phyloP scores from a whole-genome alignment of 306 rosid genomes.

The Cicer judaicum region DNA sequence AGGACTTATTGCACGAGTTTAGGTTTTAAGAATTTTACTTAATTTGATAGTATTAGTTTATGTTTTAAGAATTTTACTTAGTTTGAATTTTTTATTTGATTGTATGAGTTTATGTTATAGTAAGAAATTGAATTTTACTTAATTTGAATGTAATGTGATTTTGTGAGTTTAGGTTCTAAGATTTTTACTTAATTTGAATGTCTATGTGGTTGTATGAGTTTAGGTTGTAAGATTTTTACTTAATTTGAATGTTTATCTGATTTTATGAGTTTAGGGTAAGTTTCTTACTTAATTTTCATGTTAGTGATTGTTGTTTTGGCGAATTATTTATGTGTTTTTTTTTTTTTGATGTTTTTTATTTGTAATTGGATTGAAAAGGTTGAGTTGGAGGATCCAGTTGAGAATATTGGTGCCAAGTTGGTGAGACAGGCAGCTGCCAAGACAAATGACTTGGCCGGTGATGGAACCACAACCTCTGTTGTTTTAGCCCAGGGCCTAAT shows the following conservation, averaged over 20 bases:
- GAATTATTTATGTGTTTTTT: neutral
- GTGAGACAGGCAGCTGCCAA: conserved; percentile 99
- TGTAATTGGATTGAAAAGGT: conserved; percentile 56
- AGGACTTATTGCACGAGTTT: neutral
- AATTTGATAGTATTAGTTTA: neutral
- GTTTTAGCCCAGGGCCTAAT: conserved; percentile 99
- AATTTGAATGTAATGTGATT: neutral
- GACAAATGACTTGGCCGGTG: conserved; percentile 99
- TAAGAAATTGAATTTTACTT: neutral
- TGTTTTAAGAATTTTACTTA: neutral
- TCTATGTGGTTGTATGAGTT: neutral
- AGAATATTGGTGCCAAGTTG: conserved; percentile 97
- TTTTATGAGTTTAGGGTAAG: neutral
- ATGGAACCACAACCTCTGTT: conserved; percentile 97
- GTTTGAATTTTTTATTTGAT: neutral
- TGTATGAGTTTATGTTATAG: neutral
- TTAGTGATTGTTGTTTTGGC: neutral
- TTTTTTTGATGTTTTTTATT: neutral
- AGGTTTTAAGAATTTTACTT: neutral
- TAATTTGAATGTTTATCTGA: neutral
- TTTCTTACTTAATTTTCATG: neutral
- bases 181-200: neutral
- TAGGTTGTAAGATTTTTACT: neutral
- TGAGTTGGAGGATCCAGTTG: conserved; percentile 99
- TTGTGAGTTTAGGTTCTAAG: neutral